Evolutionary conservation across 768 basidiomycete species (phyloP).

Genomic region (Mycena venus): DNA sequence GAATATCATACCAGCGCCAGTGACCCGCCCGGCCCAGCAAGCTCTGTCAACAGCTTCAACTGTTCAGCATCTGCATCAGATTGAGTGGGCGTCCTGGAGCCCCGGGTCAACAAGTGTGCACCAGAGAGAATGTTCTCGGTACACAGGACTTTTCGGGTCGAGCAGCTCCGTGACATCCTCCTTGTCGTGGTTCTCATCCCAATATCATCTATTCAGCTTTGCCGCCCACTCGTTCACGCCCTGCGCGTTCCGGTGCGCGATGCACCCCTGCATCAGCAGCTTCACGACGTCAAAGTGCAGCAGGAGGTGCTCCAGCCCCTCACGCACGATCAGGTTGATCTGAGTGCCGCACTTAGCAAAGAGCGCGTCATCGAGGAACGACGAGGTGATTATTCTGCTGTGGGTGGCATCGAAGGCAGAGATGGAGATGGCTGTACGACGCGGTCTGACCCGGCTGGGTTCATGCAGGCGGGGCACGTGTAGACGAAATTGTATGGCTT

Average conservation of each 20-base stretch:
- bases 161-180: background rate
- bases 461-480: constrained; percentile 45
- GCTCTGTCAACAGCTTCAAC: background rate
- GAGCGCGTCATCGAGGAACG: constrained; percentile 17
- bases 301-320: constrained; percentile 15
- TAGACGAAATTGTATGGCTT: constrained; percentile 48
- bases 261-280: constrained; percentile 1
- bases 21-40: background rate
- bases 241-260: constrained; percentile 10
- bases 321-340: constrained; percentile 5
- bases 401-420: background rate
- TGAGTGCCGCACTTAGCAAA: constrained; percentile 3
- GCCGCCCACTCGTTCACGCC: background rate
- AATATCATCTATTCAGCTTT: background rate
- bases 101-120: background rate
- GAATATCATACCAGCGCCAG: background rate
- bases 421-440: constrained; percentile 11
- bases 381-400: background rate
- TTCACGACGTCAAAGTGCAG: background rate
- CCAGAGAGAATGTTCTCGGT: constrained; percentile 23
- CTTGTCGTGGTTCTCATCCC: background rate
- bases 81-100: background rate
- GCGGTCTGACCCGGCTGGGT: constrained; percentile 21
- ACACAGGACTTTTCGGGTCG: constrained; percentile 20
- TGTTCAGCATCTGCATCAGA: background rate